Conservation (phyloP, 1,284 basidiomycete genomes). For the Mrakiaceae sp. region DNA sequence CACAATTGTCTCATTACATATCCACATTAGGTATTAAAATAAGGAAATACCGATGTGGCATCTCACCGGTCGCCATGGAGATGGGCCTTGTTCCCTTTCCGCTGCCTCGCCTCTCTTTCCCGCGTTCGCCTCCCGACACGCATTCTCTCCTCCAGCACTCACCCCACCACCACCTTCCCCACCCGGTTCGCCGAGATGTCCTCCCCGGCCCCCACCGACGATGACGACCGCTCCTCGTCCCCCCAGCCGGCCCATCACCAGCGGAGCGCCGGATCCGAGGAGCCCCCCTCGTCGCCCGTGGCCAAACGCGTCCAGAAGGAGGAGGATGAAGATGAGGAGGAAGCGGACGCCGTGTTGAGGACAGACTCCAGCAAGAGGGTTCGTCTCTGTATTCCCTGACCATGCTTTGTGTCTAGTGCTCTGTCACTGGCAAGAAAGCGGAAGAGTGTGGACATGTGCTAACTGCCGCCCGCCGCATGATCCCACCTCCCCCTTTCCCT, state of each 20-base stretch:
- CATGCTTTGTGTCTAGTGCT: constrained; percentile 10
- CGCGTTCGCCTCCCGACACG: too few relatives aligned
- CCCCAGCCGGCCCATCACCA: too few relatives aligned
- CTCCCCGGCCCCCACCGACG: background rate
- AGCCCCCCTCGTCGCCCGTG: background rate
- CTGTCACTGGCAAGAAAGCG: too few relatives aligned
- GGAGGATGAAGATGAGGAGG: constrained; percentile 16
- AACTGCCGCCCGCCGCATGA: constrained; percentile 16
- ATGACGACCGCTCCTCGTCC: background rate
- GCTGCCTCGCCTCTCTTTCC: too few relatives aligned
- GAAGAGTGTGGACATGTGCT: background rate
- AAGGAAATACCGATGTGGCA: too few relatives aligned
- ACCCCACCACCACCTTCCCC: background rate
- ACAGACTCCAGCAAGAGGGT: background rate
- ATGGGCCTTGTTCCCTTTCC: too few relatives aligned
- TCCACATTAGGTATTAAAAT: too few relatives aligned
- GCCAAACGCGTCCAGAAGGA: constrained; percentile 1
- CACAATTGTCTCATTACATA: too few relatives aligned
- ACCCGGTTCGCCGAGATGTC: background rate
- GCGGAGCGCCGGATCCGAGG: too few relatives aligned
- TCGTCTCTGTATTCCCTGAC: constrained; percentile 2
- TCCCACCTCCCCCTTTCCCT: constrained; percentile 10
- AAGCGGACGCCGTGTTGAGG: background rate
- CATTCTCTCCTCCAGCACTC: too few relatives aligned
- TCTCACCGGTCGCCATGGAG: too few relatives aligned